A percentile compares a stretch with the other conserved stretches of the same genome.
Evolutionary conservation across 257 asterid species (phyloP).

Genomic region (Solanum chiquidenum): DNA sequence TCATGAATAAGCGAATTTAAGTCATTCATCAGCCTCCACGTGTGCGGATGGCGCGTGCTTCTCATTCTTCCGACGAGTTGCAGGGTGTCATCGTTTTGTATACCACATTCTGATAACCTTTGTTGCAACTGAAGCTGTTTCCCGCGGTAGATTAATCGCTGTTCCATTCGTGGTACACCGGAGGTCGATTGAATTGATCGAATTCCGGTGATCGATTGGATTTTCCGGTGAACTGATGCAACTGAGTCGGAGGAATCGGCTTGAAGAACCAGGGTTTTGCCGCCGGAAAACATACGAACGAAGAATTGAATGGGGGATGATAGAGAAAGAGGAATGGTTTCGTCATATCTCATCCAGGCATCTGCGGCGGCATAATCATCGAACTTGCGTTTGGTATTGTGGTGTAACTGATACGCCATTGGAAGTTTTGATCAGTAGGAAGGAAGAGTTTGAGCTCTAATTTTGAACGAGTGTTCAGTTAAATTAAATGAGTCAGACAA

Average conservation of each 20-base stretch:
- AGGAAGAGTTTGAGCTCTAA: neutral
- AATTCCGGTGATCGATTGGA: slow-evolving; percentile 37
- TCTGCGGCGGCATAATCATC: slow-evolving; percentile 46
- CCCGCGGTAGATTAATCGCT: slow-evolving; percentile 57
- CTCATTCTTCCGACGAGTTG: slow-evolving; percentile 65
- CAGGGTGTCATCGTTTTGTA: slow-evolving; percentile 49
- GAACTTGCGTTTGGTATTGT: slow-evolving; percentile 14
- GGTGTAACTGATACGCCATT: neutral
- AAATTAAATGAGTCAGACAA: too few species aligned
- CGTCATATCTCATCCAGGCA: slow-evolving; percentile 50
- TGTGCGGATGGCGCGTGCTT: slow-evolving; percentile 63
- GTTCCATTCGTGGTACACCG: slow-evolving; percentile 27
- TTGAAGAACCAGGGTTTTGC: slow-evolving; percentile 37
- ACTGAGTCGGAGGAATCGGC: slow-evolving; percentile 52
- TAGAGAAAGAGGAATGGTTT: slow-evolving; percentile 22
- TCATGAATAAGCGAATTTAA: slow-evolving; percentile 27
- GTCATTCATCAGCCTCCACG: slow-evolving; percentile 59
- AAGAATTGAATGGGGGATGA: slow-evolving; percentile 54
- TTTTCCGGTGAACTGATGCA: slow-evolving; percentile 39
- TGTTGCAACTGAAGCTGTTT: slow-evolving; percentile 65
- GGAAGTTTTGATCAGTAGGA: neutral
- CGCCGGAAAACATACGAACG: slow-evolving; percentile 46
- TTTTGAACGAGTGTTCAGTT: too few species aligned
- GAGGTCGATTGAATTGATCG: neutral
- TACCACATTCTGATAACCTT: slow-evolving; percentile 37